Evolutionary conservation across 768 basidiomycete species (phyloP).

Genomic region (Krasilnikovozyma curviuscula): DNA sequence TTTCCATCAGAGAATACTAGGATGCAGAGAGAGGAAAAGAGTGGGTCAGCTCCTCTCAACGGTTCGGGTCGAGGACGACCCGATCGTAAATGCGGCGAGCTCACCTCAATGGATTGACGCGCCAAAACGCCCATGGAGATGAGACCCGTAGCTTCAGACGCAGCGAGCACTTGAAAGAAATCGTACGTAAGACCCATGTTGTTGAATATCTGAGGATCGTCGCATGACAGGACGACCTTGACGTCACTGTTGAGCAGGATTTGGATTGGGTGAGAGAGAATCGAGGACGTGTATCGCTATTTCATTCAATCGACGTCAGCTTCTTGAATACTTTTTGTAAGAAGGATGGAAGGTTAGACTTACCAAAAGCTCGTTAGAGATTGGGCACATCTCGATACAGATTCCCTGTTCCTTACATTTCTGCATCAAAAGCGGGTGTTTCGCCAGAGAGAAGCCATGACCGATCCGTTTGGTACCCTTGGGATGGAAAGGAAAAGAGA

Average conservation of each 20-base stretch:
- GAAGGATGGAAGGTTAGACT: background rate
- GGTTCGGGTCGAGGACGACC: too few species aligned
- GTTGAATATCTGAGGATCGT: constrained; percentile 59
- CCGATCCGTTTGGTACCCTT: constrained; percentile 56
- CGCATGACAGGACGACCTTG: constrained; percentile 49
- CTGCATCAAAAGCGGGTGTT: constrained; percentile 53
- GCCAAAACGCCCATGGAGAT: constrained; percentile 44
- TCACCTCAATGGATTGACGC: constrained; percentile 46
- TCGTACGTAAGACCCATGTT: constrained; percentile 61
- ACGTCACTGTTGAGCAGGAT: constrained; percentile 52
- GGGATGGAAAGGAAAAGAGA: background rate
- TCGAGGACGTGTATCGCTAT: constrained; percentile 54
- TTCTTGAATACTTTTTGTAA: background rate
- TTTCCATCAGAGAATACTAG: too few species aligned
- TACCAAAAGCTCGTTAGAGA: constrained; percentile 67
- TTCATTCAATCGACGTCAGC: background rate
- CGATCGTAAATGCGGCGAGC: too few species aligned
- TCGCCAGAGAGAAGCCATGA: constrained; percentile 59
- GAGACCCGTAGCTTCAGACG: constrained; percentile 48
- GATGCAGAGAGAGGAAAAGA: too few species aligned
- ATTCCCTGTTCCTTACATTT: constrained; percentile 45
- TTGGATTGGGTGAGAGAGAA: constrained; percentile 60
- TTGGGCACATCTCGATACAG: constrained; percentile 56
- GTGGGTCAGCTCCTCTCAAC: too few species aligned
- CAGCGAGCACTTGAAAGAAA: constrained; percentile 56